Base-by-base conservation (phyloP, 169 alveolate genomes). In the Plasmodium gaboni region DNA sequence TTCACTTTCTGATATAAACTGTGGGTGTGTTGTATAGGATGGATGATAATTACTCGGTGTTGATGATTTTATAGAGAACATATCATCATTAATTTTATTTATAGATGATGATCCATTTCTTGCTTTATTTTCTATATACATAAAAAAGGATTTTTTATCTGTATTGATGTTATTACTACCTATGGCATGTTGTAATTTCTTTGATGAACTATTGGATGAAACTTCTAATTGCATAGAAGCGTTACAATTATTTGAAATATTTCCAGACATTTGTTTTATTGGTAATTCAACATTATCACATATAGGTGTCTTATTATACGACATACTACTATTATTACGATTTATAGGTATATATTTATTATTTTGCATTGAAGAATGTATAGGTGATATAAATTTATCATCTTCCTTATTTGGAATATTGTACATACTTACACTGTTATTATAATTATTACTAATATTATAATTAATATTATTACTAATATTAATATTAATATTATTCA, bases 131-230 rank as follows among this genome's bases (percentile, higher is more conserved):
- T 69, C 83, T 28, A 68, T 22, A 83, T 55, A 68, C 73, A 32
- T 69, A 22, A 83, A 67, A 61, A 53, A 83, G 44, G 42, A n/a
- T 42, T 83, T 83, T 28, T 83, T 67, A 32, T 83, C 91, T 17
- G 60, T 9, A 38, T 9, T 83, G 68, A 83, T 42, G 15, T 24
- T 48, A 68, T n/a, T 68, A 67, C 55, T 83, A 48, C 50, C 64
- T 55, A 78, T 26, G n/a, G 89, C 19, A 59, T 63, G 19, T 44
- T 24, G 73, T 48, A 83, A n/a, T 19, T 24, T 50, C 63, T 68
- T 68, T n/a, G 60, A 8, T 55, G 73, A 51, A 48, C 46, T 48
- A 28, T 60, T 83, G 13, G 85, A 57, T 10, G 73, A 44, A 51
- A 83, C 64, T 38, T 83, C 91, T 4, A 42, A 13, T 17, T 68